phyloP scores from a whole-genome alignment of 768 basidiomycete genomes.

The Leccinum rimulosum region DNA sequence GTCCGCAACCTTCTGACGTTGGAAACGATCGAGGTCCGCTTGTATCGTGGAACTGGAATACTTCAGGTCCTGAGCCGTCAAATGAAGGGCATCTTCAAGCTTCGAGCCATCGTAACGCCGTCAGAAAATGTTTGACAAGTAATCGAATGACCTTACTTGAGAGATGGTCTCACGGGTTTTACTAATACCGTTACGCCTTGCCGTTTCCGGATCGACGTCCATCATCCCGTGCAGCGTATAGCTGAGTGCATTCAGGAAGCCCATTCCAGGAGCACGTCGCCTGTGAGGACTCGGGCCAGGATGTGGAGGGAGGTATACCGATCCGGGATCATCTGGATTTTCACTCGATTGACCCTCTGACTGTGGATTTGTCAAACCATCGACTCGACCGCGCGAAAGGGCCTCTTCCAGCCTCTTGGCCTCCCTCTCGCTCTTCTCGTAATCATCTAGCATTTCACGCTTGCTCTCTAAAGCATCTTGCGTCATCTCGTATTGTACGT shows the following conservation, averaged over 20 bases:
- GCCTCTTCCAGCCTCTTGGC: constrained; percentile 88
- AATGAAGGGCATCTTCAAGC: constrained; percentile 94
- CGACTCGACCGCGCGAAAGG: constrained; percentile 56
- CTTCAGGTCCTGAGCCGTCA: constrained; percentile 90
- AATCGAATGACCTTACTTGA: constrained; percentile 54
- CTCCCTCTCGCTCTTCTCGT: constrained; percentile 92
- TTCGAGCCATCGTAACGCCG: constrained; percentile 34
- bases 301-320: constrained; percentile 67
- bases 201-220: constrained; percentile 97
- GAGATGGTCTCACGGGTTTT: constrained; percentile 94
- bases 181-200: constrained; percentile 86
- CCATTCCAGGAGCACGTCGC: constrained; percentile 73
- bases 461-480: constrained; percentile 86
- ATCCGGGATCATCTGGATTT: constrained; percentile 40
- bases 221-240: constrained; percentile 98
- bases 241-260: constrained; percentile 84
- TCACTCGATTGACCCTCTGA: constrained; percentile 35
- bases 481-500: constrained; percentile 97
- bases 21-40: constrained; percentile 96
- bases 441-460: constrained; percentile 78
- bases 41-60: constrained; percentile 97
- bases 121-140: constrained; percentile 16
- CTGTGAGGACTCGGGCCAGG: constrained; percentile 73
- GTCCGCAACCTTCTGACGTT: constrained; percentile 98
- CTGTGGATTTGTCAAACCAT: constrained; percentile 22